phyloP scores from a whole-genome alignment of 306 rosid genomes.

The Cucurbita ficifolia region DNA sequence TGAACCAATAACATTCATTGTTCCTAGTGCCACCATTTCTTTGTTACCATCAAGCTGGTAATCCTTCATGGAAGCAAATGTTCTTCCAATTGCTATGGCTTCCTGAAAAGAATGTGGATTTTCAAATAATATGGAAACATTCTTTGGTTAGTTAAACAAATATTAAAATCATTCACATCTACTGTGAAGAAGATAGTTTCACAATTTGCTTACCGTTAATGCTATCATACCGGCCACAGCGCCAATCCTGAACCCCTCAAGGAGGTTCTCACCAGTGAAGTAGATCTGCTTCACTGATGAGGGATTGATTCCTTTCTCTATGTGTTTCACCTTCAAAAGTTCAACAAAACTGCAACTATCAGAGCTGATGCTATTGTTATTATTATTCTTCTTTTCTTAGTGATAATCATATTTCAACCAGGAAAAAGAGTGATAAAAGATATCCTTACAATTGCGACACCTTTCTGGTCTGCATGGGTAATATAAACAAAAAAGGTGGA shows the following conservation, averaged over 20 bases:
- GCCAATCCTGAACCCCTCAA: slow-evolving; percentile 69
- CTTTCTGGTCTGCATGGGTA: slow-evolving; percentile 76
- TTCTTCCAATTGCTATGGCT: slow-evolving; percentile 93
- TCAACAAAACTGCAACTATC: neutral
- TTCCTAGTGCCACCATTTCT: slow-evolving; percentile 92
- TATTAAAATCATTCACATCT: neutral
- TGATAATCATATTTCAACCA: neutral
- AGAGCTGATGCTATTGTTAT: slow-evolving; percentile 2
- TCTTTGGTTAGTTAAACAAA: neutral
- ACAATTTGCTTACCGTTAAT: slow-evolving; percentile 50
- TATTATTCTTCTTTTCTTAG: neutral
- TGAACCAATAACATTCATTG: slow-evolving; percentile 84
- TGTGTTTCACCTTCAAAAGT: slow-evolving; percentile 43
- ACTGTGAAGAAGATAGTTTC: slow-evolving; percentile 5
- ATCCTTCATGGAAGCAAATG: slow-evolving; percentile 91
- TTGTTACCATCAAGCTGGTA: slow-evolving; percentile 91
- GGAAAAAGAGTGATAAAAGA: slow-evolving; percentile 4
- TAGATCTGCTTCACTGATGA: slow-evolving; percentile 51
- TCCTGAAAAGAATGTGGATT: slow-evolving; percentile 30
- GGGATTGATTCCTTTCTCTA: slow-evolving; percentile 79
- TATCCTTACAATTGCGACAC: slow-evolving; percentile 71
- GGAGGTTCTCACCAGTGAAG: slow-evolving; percentile 52
- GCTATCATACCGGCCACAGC: slow-evolving; percentile 78
- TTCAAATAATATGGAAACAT: neutral
- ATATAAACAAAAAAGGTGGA: slow-evolving; percentile 75